Conservation (phyloP, 257 asterid species). For the Verbena officinalis region DNA sequence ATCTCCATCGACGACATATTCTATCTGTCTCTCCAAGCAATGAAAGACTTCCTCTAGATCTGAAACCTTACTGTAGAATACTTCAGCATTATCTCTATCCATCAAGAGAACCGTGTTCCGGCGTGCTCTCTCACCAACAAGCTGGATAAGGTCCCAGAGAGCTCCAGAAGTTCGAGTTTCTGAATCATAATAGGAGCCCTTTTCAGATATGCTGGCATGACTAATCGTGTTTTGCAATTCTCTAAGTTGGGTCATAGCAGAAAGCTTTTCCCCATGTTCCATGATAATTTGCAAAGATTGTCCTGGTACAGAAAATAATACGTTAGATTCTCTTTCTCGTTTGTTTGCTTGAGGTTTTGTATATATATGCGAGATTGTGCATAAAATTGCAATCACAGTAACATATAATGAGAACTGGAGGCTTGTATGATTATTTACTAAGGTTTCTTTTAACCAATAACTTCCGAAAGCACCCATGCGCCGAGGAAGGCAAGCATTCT, state of each 20-base stretch:
- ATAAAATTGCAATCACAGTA: constrained; percentile 12
- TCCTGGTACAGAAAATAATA: constrained; percentile 54
- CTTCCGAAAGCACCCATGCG: constrained; percentile 18
- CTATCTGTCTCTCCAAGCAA: constrained; percentile 80
- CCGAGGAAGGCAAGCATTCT: constrained; percentile 17
- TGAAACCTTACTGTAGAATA: constrained; percentile 90
- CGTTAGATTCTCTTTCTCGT: not conserved
- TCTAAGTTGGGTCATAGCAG: constrained; percentile 81
- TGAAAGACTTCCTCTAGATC: constrained; percentile 82
- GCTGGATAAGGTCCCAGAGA: constrained; percentile 95
- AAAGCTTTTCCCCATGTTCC: constrained; percentile 97
- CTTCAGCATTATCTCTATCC: constrained; percentile 99
- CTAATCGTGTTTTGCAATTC: constrained; percentile 68
- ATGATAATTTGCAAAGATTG: constrained; percentile 76
- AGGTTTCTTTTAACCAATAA: constrained; percentile 9
- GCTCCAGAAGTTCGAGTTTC: constrained; percentile 70
- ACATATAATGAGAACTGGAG: constrained; percentile 20
- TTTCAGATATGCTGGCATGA: constrained; percentile 59
- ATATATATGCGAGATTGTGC: constrained; percentile 13
- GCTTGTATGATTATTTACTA: constrained; percentile 2
- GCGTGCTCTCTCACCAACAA: constrained; percentile 93
- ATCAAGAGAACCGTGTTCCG: constrained; percentile 86
- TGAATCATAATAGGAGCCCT: constrained; percentile 55
- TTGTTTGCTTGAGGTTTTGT: constrained; percentile 11
- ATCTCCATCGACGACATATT: constrained; percentile 52